Base-by-base conservation (phyloP, 768 basidiomycete genomes). In the Tylopilus plumbeoviolaceoides region DNA sequence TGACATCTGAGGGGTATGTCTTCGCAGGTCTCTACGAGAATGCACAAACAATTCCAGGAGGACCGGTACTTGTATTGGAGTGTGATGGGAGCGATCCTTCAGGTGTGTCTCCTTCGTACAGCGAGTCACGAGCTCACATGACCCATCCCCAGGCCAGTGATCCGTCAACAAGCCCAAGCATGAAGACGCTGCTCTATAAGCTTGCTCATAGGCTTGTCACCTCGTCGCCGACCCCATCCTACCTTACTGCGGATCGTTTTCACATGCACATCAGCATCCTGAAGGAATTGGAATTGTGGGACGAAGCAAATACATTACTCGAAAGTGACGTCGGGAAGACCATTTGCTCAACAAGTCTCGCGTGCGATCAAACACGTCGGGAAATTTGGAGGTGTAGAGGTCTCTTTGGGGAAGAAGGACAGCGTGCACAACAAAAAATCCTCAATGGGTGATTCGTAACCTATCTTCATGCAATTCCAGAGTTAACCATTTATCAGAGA, bases 1-100 rank as follows among this genome's bases (percentile, higher is more conserved):
- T 56, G 21, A 54, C 50, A 43, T 51, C 15, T 33, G 5, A 33
- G 42, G 20, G 27, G 11, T 52, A 10, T 28, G 4, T 12, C 39
- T 44, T 51, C 40, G 50, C 46, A 92, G 90, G 76, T 91, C 51
- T 83, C 90, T 20, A 85, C 85, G 5, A 85, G 82, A 63, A 82
- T 93, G 82, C 78, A 85, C 73, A 92, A 89, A 64, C 83, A 86
- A 59, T 93, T 92, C 65, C 87, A 87, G 53, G 83, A 88, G 31
- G 86, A 89, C 49, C 78, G 86, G 39, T 91, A 88, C 63, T 67
- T 91, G 36, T 92, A 87, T 64, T 94, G 91, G 91, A 85, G 79
- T 57, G 79, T 88, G 33, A 87, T 89, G 62, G 81, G 88, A 54
- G 82, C 87, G 11, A 76, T 91, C 44, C 80, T 93, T 17, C 91